These are phyloP conservation scores for Leccinum pallidistipes DNA, from an alignment of 1,284 basidiomycete genomes.

Conservation along the genomic window DNA sequence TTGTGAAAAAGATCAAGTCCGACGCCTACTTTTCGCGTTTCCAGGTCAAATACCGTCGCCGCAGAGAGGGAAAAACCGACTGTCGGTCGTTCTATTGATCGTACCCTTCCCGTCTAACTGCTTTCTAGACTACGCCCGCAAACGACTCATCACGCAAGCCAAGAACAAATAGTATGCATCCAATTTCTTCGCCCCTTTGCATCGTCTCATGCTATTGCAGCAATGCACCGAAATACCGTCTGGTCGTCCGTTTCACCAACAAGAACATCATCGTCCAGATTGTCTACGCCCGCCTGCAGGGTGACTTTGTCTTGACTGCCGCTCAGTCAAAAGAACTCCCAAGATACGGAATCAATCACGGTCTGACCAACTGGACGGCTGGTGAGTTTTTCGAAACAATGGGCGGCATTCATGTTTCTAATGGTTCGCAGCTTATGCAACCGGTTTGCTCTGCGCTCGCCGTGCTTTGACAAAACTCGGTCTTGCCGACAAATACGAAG, in stretches of 20 bases:
- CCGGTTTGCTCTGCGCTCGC: slow-evolving; percentile 93
- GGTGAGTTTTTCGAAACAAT: slow-evolving; percentile 43
- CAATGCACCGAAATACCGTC: slow-evolving; percentile 97
- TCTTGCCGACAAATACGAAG: slow-evolving; percentile 98
- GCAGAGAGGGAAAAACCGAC: slow-evolving; percentile 98
- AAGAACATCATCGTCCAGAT: slow-evolving; percentile 91
- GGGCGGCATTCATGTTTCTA: neutral
- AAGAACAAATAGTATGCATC: slow-evolving; percentile 97
- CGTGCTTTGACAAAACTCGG: slow-evolving; percentile 95
- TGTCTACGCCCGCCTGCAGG: slow-evolving; percentile 95
- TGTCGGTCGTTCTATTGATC: slow-evolving; percentile 52
- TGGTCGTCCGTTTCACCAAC: slow-evolving; percentile 98
- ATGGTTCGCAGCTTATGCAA: slow-evolving; percentile 80
- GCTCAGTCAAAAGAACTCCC: slow-evolving; percentile 93
- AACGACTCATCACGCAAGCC: slow-evolving; percentile 94
- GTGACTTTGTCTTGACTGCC: slow-evolving; percentile 90
- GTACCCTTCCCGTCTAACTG: slow-evolving; percentile 14
- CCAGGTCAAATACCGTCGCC: slow-evolving; percentile 95
- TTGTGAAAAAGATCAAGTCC: slow-evolving; percentile 87
- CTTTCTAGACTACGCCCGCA: slow-evolving; percentile 88
- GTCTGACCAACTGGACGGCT: slow-evolving; percentile 98
- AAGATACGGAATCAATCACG: slow-evolving; percentile 96
- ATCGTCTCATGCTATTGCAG: slow-evolving; percentile 33
- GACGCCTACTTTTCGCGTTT: slow-evolving; percentile 96
- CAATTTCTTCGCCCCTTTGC: neutral